These are phyloP conservation scores for Bipolaris gigantea DNA, from an alignment of 2,329 filamentous ascomycete species.

Conservation along the genomic window DNA sequence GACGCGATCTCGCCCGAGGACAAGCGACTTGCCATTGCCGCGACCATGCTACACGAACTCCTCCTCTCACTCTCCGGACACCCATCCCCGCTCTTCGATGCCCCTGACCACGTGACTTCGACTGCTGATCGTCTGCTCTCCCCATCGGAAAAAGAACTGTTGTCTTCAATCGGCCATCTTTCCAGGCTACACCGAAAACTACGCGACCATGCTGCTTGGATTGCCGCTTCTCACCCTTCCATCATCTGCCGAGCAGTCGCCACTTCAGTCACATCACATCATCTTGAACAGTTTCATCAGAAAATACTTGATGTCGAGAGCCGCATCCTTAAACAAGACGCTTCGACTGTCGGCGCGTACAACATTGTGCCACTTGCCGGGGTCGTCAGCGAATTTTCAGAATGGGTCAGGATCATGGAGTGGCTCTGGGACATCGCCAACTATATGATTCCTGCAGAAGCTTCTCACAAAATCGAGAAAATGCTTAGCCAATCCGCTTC, in stretches of 20 bases:
- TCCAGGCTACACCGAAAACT: conserved; percentile 77
- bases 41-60: conserved; percentile 93
- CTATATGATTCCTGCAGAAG: conserved; percentile 61
- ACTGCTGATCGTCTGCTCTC: conserved; percentile 58
- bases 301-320: conserved; percentile 85
- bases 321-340: conserved; percentile 73
- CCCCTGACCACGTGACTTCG: conserved; percentile 44
- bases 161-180: conserved; percentile 74
- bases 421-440: conserved; percentile 78
- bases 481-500: conserved; percentile 51
- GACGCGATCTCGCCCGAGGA: conserved; percentile 10
- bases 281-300: conserved; percentile 78
- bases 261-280: conserved; percentile 71
- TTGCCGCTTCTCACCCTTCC: conserved; percentile 72
- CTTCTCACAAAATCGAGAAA: conserved; percentile 15
- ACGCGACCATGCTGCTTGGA: conserved; percentile 65
- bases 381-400: conserved; percentile 81
- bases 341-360: conserved; percentile 82
- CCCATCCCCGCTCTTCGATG: conserved; percentile 80
- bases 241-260: conserved; percentile 87
- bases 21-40: conserved; percentile 16
- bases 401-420: conserved; percentile 80
- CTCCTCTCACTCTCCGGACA: conserved; percentile 94
- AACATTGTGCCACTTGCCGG: conserved; percentile 89
- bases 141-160: conserved; percentile 79